Conservation (phyloP, 2,329 filamentous ascomycete genomes). For the Berkeleyomyces basicola region DNA sequence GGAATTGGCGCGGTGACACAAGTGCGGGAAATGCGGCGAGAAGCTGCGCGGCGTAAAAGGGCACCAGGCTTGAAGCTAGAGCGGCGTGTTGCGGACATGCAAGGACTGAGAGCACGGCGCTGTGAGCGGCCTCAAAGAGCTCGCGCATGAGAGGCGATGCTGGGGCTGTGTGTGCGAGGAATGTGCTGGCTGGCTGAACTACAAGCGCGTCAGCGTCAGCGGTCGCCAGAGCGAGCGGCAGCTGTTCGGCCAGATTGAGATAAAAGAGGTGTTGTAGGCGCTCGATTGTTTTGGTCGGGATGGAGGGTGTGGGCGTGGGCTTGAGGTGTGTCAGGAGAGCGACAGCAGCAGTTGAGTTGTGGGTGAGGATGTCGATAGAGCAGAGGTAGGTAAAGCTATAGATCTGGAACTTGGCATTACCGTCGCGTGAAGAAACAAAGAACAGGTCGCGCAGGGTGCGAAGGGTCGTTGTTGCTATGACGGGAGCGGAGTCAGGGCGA, state of each 20-base stretch:
- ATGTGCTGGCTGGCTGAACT: slow-evolving; percentile 55
- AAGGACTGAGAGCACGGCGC: slow-evolving; percentile 62
- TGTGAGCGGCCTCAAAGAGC: slow-evolving; percentile 80
- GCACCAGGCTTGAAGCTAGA: slow-evolving; percentile 53
- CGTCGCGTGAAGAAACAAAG: slow-evolving; percentile 64
- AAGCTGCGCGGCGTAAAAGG: slow-evolving; percentile 69
- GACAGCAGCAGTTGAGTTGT: slow-evolving; percentile 48
- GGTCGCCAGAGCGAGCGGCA: slow-evolving; percentile 53
- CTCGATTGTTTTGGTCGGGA: slow-evolving; percentile 22
- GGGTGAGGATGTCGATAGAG: slow-evolving; percentile 63
- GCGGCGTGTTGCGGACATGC: slow-evolving; percentile 62
- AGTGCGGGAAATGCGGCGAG: slow-evolving; percentile 64
- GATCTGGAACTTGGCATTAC: slow-evolving; percentile 60
- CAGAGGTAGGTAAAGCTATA: slow-evolving; percentile 73
- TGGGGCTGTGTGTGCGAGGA: slow-evolving; percentile 38
- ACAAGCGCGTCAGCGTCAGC: slow-evolving; percentile 55
- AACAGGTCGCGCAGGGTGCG: slow-evolving; percentile 60
- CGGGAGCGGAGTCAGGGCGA: slow-evolving; percentile 32
- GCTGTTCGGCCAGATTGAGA: slow-evolving; percentile 71
- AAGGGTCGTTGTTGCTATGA: slow-evolving; percentile 53
- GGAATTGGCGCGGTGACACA: slow-evolving; percentile 71
- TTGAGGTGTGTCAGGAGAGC: slow-evolving; percentile 50
- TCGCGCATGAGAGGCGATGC: slow-evolving; percentile 32
- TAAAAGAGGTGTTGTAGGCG: slow-evolving; percentile 73
- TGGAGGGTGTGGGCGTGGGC: slow-evolving; percentile 34